Percentiles rank a stretch among this genome's conserved stretches.
Evolutionary conservation across 2,329 filamentous ascomycete genomes (phyloP).

Genomic region (Escovopsis sp.): DNA sequence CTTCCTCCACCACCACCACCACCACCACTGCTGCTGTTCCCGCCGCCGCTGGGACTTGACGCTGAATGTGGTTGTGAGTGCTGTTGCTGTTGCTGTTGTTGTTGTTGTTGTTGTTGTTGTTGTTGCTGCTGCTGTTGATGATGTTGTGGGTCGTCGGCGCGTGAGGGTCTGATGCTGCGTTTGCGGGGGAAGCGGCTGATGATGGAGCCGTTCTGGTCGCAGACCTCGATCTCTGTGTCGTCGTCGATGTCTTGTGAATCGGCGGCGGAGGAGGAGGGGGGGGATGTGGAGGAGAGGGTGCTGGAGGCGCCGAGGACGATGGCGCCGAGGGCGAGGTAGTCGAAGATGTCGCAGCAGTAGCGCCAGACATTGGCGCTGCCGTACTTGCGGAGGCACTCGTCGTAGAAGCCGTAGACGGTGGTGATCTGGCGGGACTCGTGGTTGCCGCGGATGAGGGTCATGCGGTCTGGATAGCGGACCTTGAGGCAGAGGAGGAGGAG

Average conservation of each 20-base stretch:
- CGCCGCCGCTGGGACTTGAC: conserved; percentile 2
- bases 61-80: no score
- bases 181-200: conserved; percentile 55
- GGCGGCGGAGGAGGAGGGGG: no score
- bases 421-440: conserved; percentile 96
- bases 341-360: conserved; percentile 95
- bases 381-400: conserved; percentile 91
- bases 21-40: conserved; percentile 13
- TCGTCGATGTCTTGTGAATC: conserved; percentile 46
- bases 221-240: conserved; percentile 83
- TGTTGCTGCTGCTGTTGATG: conserved; percentile 10
- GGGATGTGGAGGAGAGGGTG: conserved; percentile 36
- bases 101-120: no score
- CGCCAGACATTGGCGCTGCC: conserved; percentile 94
- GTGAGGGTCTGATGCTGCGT: conserved; percentile 7
- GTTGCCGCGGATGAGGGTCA: conserved; percentile 89
- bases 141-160: no score
- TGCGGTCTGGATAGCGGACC: conserved; percentile 92
- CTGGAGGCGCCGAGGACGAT: conserved; percentile 78
- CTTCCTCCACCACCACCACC: conserved; percentile 7
- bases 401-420: conserved; percentile 95
- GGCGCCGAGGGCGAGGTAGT: conserved; percentile 84
- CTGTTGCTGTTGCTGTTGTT: no score
- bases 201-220: conserved; percentile 68
- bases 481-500: conserved; percentile 90